phyloP scores from a whole-genome alignment of 1,139 yeast species.

The Nakaseomyces glabratus region DNA sequence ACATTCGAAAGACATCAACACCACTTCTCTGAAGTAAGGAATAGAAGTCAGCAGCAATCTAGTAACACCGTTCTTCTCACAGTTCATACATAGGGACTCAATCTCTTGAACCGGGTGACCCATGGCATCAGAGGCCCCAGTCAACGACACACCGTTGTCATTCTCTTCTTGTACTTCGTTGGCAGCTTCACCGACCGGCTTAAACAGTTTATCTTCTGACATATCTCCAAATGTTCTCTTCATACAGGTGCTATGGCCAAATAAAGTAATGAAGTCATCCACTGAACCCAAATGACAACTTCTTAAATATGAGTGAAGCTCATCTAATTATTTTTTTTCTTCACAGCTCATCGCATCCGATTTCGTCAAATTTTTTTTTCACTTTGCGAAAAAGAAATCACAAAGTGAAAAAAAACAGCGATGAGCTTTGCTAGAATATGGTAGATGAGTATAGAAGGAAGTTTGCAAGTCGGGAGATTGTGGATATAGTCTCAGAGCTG shows the following conservation, averaged over 20 bases:
- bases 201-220: conserved; percentile 35
- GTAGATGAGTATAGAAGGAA: too few relatives aligned
- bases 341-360: too few relatives aligned
- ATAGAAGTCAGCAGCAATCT: conserved; percentile 76
- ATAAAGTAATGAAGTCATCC: too few relatives aligned
- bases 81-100: conserved; percentile 92
- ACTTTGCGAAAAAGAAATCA: too few relatives aligned
- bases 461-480: background rate
- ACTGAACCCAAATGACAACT: too few relatives aligned
- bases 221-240: conserved; percentile 5
- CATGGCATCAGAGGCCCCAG: conserved; percentile 65
- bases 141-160: conserved; percentile 29
- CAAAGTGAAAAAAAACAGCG: too few relatives aligned
- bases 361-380: too few relatives aligned
- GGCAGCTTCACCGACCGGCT: conserved; percentile 53
- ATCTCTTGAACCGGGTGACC: conserved; percentile 97
- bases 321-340: too few relatives aligned
- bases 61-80: conserved; percentile 78
- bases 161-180: conserved; percentile 31
- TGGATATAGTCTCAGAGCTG: too few relatives aligned
- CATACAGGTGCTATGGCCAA: conserved; percentile 1
- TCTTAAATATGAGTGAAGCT: too few relatives aligned
- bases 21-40: conserved; percentile 86
- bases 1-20: conserved; percentile 91
- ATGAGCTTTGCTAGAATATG: too few relatives aligned